phyloP scores from a whole-genome alignment of 257 asterid genomes.

The Scutellaria barbata region DNA sequence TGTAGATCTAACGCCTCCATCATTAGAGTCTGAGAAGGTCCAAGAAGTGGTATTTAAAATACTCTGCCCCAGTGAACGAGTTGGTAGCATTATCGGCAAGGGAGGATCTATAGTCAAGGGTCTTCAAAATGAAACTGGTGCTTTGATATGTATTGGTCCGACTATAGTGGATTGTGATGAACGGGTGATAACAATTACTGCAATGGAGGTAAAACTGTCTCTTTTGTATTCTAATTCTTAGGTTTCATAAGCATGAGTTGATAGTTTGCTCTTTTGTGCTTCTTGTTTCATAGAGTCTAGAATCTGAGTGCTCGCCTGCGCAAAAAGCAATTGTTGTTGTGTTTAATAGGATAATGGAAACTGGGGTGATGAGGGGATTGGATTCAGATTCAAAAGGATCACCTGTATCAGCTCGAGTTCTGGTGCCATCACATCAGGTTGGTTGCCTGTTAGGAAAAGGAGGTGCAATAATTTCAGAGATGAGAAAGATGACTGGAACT shows the following conservation, averaged over 20 bases:
- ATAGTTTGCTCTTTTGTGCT: slow-evolving; percentile 19
- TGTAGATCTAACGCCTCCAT: slow-evolving; percentile 44
- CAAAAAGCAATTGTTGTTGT: slow-evolving; percentile 61
- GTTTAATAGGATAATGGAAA: slow-evolving; percentile 54
- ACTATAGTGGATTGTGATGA: slow-evolving; percentile 57
- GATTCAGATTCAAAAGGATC: slow-evolving; percentile 46
- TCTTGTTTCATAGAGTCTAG: slow-evolving; percentile 48
- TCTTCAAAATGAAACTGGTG: slow-evolving; percentile 64
- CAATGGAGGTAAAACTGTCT: slow-evolving; percentile 57
- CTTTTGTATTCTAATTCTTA: neutral
- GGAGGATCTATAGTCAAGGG: slow-evolving; percentile 66
- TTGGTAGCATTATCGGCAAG: slow-evolving; percentile 73
- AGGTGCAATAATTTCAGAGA: slow-evolving; percentile 69
- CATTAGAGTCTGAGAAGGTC: slow-evolving; percentile 42
- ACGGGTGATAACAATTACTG: slow-evolving; percentile 60
- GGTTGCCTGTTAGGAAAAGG: slow-evolving; percentile 88
- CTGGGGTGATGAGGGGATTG: slow-evolving; percentile 41
- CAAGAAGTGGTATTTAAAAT: slow-evolving; percentile 65
- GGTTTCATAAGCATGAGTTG: slow-evolving; percentile 28
- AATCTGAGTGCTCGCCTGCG: slow-evolving; percentile 59
- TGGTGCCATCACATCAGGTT: slow-evolving; percentile 59
- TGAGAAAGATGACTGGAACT: slow-evolving; percentile 74
- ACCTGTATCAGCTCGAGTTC: slow-evolving; percentile 54
- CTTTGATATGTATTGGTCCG: slow-evolving; percentile 58
- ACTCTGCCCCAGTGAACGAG: slow-evolving; percentile 62